Base-by-base conservation (phyloP, 1,284 basidiomycete species). In the Chiua sp. region DNA sequence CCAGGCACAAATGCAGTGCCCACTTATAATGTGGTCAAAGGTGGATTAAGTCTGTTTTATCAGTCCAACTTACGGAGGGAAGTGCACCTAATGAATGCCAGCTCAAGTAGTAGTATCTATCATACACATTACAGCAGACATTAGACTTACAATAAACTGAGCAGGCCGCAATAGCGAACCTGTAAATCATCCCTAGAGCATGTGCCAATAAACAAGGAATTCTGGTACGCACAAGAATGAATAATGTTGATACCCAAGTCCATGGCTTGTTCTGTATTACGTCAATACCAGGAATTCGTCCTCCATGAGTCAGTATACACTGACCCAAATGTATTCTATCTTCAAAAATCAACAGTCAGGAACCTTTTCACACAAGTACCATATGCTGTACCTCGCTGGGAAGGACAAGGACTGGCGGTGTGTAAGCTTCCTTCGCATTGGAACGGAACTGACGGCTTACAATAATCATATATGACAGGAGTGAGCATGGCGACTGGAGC, bases 301-400 rank as follows among this genome's bases (percentile, higher is more conserved):
- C 11, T n/a, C 20, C 39, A 42, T n/a, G 39, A 42, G 8, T n/a
- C 6, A 26, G 7, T 16, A 18, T 3, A 16, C 18, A 10, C 57
- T 37, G 6, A 56, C 62, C 57, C 62, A 64, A 6, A 63, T 54
- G 28, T 64, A 60, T 44, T 63, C 51, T 30, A 63, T 51, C 62
- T 64, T 32, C 7, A 57, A 22, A 13, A 44, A 47, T 7, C n/a
- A 47, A 46, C 30, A 46, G 33, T 49, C 33, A 32, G 28, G 30
- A 53, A 4, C 16, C 13, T 12, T 39, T 12, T 18, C 18, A 16
- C 37, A 7, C 18, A n/a, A n/a, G n/a, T n/a, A n/a, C n/a, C n/a
- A n/a, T 18, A n/a, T n/a, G n/a, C 22, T 18, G 20, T 30, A 56
- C 55, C 55, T 56, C 55, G 10, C 28, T 56, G 10, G 55, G 35